Percentiles rank a stretch among this genome's conserved stretches.
Evolutionary conservation across 108 stramenopile genomes (phyloP).

Genomic region (Cyclotella cryptica): DNA sequence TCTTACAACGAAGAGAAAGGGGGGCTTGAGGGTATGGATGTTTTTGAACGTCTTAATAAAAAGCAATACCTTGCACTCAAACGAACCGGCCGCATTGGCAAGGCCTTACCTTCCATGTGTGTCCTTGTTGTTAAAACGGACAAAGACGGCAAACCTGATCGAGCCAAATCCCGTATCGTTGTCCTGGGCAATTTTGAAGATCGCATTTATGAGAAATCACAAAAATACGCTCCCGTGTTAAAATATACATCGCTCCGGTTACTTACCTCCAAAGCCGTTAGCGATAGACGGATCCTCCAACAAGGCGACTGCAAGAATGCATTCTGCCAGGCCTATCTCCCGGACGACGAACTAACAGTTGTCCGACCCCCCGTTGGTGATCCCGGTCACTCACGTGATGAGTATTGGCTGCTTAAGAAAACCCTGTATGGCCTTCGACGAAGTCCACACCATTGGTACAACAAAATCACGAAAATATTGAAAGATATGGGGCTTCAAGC

Average conservation of each 20-base stretch:
- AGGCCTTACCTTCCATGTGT: constrained; percentile 2
- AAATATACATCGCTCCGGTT: constrained; percentile 10
- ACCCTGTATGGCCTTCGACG: constrained; percentile 34
- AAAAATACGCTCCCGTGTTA: constrained; percentile 35
- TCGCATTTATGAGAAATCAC: constrained; percentile 7
- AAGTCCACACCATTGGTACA: constrained; percentile 36
- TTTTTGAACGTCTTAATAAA: background rate
- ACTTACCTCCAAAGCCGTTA: constrained; percentile 9
- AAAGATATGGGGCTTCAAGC: constrained; percentile 14
- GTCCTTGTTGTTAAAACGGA: constrained; percentile 15
- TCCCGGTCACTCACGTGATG: constrained; percentile 11
- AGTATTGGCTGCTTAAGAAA: constrained; percentile 29
- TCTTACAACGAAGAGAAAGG: constrained; percentile 30
- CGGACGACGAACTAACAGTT: constrained; percentile 19
- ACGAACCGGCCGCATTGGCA: background rate
- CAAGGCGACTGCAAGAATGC: constrained; percentile 52
- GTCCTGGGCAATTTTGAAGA: constrained; percentile 29
- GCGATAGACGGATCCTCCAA: constrained; percentile 14
- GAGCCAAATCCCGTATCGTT: constrained; percentile 20
- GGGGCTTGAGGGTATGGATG: background rate
- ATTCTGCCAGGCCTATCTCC: constrained; percentile 33
- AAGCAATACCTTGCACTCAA: background rate
- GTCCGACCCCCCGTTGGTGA: constrained; percentile 24
- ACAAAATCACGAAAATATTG: constrained; percentile 15
- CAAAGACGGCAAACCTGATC: constrained; percentile 20